Conservation (phyloP, 2,329 filamentous ascomycete genomes). For the Clonostachys sp. region DNA sequence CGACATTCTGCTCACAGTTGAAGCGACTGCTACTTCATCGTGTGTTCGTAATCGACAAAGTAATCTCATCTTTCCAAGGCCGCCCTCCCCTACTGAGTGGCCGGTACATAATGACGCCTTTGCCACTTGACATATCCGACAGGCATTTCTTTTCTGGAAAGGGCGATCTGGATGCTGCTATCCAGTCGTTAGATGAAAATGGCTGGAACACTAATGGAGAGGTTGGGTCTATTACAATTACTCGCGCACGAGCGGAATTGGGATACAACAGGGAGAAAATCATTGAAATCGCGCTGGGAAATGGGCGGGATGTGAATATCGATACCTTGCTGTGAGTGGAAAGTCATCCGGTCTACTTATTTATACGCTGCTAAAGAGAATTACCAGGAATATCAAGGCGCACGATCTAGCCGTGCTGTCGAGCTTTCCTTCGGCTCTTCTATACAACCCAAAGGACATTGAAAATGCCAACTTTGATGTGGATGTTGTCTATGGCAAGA, state of each 20-base stretch:
- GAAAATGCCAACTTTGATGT: neutral
- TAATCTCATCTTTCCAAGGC: constrained; percentile 44
- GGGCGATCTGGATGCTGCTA: constrained; percentile 7
- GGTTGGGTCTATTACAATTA: constrained; percentile 20
- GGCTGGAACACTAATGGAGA: constrained; percentile 29
- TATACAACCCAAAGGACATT: no score
- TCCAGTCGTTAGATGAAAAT: constrained; percentile 18
- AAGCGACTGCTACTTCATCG: constrained; percentile 24
- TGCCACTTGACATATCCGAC: constrained; percentile 50
- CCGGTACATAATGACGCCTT: constrained; percentile 46
- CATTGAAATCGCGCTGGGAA: neutral
- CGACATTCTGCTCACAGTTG: constrained; percentile 20
- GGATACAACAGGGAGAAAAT: constrained; percentile 11
- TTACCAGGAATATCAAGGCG: no score
- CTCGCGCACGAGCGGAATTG: constrained; percentile 14
- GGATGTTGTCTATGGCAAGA: constrained; percentile 29
- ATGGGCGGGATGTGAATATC: constrained; percentile 7
- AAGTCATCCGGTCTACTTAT: no score
- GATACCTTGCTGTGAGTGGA: constrained; percentile 9
- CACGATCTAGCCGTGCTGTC: no score
- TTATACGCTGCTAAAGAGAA: no score
- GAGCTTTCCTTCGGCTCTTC: no score
- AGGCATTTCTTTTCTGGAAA: constrained; percentile 36
- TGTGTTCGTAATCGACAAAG: constrained; percentile 42
- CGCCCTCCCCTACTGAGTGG: constrained; percentile 47